phyloP scores from a whole-genome alignment of 352 stramenopile genomes.

The Pythium chondricola region DNA sequence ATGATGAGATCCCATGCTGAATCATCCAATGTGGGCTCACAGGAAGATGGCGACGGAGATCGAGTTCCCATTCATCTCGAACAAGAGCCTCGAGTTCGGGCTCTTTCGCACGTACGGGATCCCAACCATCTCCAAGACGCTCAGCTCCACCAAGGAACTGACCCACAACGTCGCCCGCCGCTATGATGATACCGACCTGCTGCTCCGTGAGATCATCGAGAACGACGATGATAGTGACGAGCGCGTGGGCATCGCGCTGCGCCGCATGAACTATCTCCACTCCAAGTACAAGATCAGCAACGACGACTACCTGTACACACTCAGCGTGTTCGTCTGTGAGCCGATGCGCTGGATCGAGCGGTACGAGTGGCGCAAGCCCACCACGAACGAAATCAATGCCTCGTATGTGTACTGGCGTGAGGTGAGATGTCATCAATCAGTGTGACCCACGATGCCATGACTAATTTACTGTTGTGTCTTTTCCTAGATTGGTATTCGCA shows the following conservation, averaged over 20 bases:
- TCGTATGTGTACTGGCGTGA: conserved; percentile 10
- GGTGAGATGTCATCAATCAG: neutral
- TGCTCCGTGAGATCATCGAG: conserved; percentile 9
- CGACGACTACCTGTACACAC: conserved; percentile 12
- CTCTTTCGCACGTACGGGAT: conserved; percentile 16
- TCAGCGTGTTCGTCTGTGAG: conserved; percentile 14
- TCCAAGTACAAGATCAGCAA: conserved; percentile 15
- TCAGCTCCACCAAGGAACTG: conserved; percentile 3
- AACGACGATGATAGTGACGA: conserved; percentile 9
- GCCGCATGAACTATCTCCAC: conserved; percentile 14
- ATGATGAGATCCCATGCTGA: neutral
- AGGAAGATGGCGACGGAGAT: conserved; percentile 1
- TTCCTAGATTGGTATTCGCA: conserved; percentile 6
- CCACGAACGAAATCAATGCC: conserved; percentile 3
- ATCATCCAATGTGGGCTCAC: neutral
- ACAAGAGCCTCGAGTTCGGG: conserved; percentile 13
- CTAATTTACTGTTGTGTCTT: neutral
- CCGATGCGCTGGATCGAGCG: conserved; percentile 11
- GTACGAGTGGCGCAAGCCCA: conserved; percentile 7
- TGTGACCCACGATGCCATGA: neutral
- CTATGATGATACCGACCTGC: conserved; percentile 13
- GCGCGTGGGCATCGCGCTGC: conserved; percentile 1
- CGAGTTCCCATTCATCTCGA: conserved; percentile 7
- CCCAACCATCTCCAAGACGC: conserved; percentile 7
- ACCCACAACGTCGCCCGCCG: conserved; percentile 6